Evolutionary conservation across 2,329 filamentous ascomycete species (phyloP).

Genomic region (Pyrenochaeta sp.): DNA sequence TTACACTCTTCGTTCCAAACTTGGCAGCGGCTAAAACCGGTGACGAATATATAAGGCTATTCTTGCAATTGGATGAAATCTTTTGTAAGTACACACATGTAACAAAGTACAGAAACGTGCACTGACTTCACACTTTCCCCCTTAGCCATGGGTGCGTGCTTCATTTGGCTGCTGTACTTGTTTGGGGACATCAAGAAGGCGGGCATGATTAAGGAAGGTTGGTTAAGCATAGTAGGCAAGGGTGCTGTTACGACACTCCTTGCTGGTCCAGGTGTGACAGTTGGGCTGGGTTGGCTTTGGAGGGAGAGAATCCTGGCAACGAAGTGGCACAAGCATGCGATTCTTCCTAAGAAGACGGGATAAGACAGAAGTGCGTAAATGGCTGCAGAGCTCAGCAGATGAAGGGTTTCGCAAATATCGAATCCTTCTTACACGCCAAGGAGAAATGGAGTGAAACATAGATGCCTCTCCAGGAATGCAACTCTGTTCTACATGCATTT

Average conservation of each 20-base stretch:
- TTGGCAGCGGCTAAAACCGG: constrained; percentile 1
- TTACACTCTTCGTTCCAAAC: constrained; percentile 8
- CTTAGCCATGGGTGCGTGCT: constrained; percentile 1
- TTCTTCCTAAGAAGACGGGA: constrained; percentile 12
- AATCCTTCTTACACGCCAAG: too few species aligned
- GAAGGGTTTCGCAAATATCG: too few species aligned
- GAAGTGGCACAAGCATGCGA: constrained; percentile 20
- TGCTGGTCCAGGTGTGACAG: constrained; percentile 12
- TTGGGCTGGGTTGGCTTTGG: constrained; percentile 22
- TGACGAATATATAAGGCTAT: constrained; percentile 18
- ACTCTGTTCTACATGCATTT: too few species aligned
- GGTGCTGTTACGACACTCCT: constrained; percentile 7
- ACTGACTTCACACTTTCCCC: too few species aligned
- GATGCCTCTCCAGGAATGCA: too few species aligned
- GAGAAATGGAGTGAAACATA: too few species aligned
- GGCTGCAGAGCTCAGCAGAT: too few species aligned
- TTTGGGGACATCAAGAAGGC: constrained; percentile 21
- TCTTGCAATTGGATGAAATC: constrained; percentile 21
- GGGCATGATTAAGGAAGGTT: constrained; percentile 18
- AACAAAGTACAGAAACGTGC: too few species aligned
- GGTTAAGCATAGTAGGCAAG: constrained; percentile 12
- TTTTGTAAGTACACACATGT: neutral
- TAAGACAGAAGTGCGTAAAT: constrained; percentile 1
- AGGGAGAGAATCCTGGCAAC: constrained; percentile 17
- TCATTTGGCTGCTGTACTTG: constrained; percentile 21